Base-by-base conservation (phyloP, 441 rosid genomes). In the Brassica hybrid region DNA sequence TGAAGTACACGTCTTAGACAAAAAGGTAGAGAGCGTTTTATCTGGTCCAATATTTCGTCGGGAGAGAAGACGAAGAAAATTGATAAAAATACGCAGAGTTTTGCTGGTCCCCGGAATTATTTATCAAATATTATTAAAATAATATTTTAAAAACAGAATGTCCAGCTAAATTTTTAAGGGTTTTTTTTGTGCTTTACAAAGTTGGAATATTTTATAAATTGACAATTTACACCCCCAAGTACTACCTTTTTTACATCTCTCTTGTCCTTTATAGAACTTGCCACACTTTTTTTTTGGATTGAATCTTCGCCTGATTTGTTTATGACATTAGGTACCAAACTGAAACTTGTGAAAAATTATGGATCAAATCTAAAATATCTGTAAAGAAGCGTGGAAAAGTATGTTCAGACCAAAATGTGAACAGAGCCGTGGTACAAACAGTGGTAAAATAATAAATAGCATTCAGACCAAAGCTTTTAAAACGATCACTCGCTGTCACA, bases 401-500 rank as follows among this genome's bases (percentile, higher is more conserved):
- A 23, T 23, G 27, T 16, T 2, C 2, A 23, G 27, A 23, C 27
- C 27, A 23, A 23, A 23, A 23, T 23, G 27, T 23, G 27, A 23
- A 23, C 27, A 23, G 27, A 48, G 27, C 27, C 27, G 27, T 23
- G 27, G 27, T 23, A 3, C 27, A 23, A 23, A 23, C 27, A 23
- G 25, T 23, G 58, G 58, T 52, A 0, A 52, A 52, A 7, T 50
- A 45, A 45, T 48, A 23, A 69, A 76, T 34, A 48, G 73, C 66
- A 72, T 58, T 23, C 67, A 74, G 67, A 67, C 67, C 67, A 41
- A 67, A 69, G 74, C 75, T 69, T 69, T 75, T 13, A 43, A 16
- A 21, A 0, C 14, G 75, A 63, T 56, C 70, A 12, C 27, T 76
- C 45, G 27, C 58, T 8, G 56, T 76, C 73, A 23, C 12, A 9